Base-by-base conservation (phyloP, 1,284 basidiomycete genomes). In the Trichosporon asahii region DNA sequence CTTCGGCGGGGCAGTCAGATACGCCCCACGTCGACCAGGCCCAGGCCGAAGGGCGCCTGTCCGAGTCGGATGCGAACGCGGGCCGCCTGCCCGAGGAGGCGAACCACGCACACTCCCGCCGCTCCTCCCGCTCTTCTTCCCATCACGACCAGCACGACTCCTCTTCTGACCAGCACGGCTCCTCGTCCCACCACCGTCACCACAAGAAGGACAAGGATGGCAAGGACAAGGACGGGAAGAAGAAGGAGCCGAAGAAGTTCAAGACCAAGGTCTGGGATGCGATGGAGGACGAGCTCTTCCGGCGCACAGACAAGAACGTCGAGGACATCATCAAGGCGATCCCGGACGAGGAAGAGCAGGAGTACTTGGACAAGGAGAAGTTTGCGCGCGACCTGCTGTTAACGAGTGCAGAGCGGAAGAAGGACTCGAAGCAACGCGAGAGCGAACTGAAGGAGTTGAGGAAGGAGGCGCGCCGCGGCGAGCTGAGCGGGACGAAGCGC, bases 211-310 rank as follows among this genome's bases (percentile, higher is more conserved):
- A 11, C 27, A n/a, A 31, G 55, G 31, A 18, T n/a, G n/a, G n/a
- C n/a, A n/a, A n/a, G n/a, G n/a, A n/a, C n/a, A n/a, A n/a, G n/a
- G n/a, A n/a, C n/a, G n/a, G n/a, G n/a, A n/a, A n/a, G n/a, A n/a
- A n/a, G 55, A 15, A 29, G 15, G 15, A 31, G 27, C 57, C 21
- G 12, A 29, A 31, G 57, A n/a, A n/a, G 27, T 5, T 61, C 4
- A 18, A 18, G 57, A 3, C 4, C 3, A 31, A n/a, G 29, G 3
- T 61, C 29, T 61, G 57, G 57, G 15, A n/a, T 18, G 57, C 57
- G 29, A 61, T 61, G 57, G 57, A 61, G 57, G 57, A 61, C 57
- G 57, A 61, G 57, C 57, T 61, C 8, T 61, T 61, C 57, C 57
- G 57, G 29, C 57, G 57, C 18, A 61, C 57, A 8, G 57, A 61